Evolutionary conservation across 1,284 basidiomycete genomes (phyloP), one percentile per base, ranked within the genome.

Genomic region (Sporisorium scitamineum): DNA sequence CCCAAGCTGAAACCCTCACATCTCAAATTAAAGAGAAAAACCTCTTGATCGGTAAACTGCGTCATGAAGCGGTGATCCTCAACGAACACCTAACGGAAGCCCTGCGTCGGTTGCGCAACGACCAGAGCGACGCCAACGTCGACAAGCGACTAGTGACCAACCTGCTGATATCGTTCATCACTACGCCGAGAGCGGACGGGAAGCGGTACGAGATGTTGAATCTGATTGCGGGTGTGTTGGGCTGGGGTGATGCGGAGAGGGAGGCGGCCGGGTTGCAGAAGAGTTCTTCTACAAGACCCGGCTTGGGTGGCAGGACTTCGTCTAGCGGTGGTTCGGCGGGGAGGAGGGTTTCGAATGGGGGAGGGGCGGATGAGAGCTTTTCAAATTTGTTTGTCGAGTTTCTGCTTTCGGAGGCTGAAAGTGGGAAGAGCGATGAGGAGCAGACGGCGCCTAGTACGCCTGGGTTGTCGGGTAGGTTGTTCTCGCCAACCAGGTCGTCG

Each of bases 31-130:
- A 94, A 86, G 96, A 98, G 86, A 98, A 98, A 88, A 92, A 92
- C 67, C 87, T 94, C 22, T 88, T 96, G 6, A 94, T 97, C 45
- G 92, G 92, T 54, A 98, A 98, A 86, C 87, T 98, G 73, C 89
- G 95, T 56, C 95, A 99, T 83, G 95, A 98, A 89, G 91, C 75
- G 16, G 56, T 84, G 29, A 71, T 98, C 62, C 91, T 96, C 83
- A 98, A 99, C 81, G 96, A 99, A 84, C 96, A 99, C 82, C 89
- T 99, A 9, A 97, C 95, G 78, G 95, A 98, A 86, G 95, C 97
- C 0, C 89, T 99, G n/a, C 92, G 95, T 16, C 90, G 96, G 24
- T 88, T 99, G 50, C 90, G 94, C 39, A 92, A 91, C 76, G 93
- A 92, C 69, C 92, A 93, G 3, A 90, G 92, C 1, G 93, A 94